phyloP scores from a whole-genome alignment of 371 early-diverging fungal genomes.

The Syncephalis fuscata region DNA sequence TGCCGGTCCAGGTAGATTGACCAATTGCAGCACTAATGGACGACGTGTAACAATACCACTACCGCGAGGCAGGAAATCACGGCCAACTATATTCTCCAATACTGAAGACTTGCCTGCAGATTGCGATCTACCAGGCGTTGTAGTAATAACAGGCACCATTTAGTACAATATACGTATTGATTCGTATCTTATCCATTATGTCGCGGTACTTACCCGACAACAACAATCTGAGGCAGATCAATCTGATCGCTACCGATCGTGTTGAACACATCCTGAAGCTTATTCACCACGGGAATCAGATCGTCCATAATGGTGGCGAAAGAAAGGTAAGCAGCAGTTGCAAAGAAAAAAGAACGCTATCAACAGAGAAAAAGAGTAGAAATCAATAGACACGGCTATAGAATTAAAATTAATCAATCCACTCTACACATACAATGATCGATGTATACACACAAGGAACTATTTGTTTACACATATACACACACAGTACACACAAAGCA shows the following conservation, averaged over 20 bases:
- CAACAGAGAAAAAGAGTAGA: too few relatives aligned
- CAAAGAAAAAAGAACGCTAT: too few relatives aligned
- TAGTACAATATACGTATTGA: conserved; percentile 6
- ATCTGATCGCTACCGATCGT: conserved; percentile 62
- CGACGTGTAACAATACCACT: conserved; percentile 86
- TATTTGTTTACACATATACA: too few relatives aligned
- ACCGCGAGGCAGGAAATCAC: conserved; percentile 84
- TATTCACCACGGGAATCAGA: conserved; percentile 73
- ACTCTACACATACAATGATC: too few relatives aligned
- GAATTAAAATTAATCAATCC: too few relatives aligned
- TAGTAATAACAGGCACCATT: not conserved
- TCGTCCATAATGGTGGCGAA: conserved; percentile 41
- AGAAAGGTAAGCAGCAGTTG: too few relatives aligned
- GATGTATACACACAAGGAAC: too few relatives aligned
- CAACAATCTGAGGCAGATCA: conserved; percentile 84
- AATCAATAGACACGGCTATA: too few relatives aligned
- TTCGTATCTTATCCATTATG: conserved; percentile 9
- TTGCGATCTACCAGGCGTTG: conserved; percentile 41
- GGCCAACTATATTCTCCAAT: conserved; percentile 77
- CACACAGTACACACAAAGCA: too few relatives aligned
- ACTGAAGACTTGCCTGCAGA: conserved; percentile 89
- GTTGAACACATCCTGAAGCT: conserved; percentile 85
- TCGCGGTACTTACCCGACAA: conserved; percentile 51
- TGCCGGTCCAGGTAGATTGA: conserved; percentile 29
- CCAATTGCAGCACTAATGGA: conserved; percentile 81